Base-by-base conservation (phyloP, 2,329 filamentous ascomycete genomes). In the Alternaria gaisen region DNA sequence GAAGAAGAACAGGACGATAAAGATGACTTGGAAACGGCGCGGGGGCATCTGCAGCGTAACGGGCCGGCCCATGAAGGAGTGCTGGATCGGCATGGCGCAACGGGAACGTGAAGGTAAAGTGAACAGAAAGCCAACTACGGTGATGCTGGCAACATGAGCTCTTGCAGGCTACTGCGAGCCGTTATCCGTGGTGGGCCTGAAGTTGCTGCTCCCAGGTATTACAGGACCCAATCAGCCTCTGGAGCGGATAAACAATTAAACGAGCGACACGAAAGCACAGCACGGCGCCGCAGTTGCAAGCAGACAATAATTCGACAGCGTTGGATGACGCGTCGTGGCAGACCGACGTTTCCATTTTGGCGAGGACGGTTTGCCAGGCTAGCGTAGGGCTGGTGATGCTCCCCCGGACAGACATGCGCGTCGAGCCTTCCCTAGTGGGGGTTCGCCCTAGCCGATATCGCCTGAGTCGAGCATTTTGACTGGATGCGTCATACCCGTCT, bases 1-100 rank as follows among this genome's bases (percentile, higher is more conserved):
- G 51, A 78, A 36, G 56, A 80, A 63, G 43, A 79, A 60, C 12
- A 75, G 53, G 4, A 79, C 61, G 58, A 75, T 72, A 51, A 79
- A 72, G 50, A 84, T 76, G 60, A 81, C 72, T 72, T 83, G 82
- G 60, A 84, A 80, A 28, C 83, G 77, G 51, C 80, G 80, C n/a
- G 82, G 82, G 12, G 81, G 81, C 68, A 77, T 74, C 43, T 69
- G 73, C 46, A 79, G 68, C 64, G 55, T 59, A 38, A 79, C 44
- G 5, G 76, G 77, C 51, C 64, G 71, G 42, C 77, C 77, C 47
- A 73, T 72, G 53, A 72, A 41, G 32, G 73, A 75, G 26, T 65
- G 72, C 54, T 79, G 77, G 32, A 72, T 63, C 1, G 77, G 76
- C 77, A 79, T 79, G 22, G 56, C 60, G 62, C 46, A 34, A 43